These are phyloP conservation scores for Russula compacta DNA, from an alignment of 768 basidiomycete genomes.

Conservation along the genomic window DNA sequence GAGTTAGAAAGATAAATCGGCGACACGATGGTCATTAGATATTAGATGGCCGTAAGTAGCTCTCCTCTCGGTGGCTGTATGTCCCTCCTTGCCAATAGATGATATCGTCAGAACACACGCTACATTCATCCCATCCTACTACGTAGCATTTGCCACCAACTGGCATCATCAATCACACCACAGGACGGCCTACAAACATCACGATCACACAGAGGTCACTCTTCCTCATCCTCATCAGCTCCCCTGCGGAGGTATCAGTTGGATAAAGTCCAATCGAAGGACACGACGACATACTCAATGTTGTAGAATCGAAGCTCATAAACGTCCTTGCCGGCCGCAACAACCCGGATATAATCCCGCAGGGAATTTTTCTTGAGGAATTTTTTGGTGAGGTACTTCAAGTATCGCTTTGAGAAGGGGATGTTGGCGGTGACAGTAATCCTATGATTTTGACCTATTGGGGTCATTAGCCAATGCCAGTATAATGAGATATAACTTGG, in stretches of 20 bases:
- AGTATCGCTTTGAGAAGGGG: constrained; percentile 92
- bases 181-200: not conserved
- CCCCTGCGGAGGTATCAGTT: constrained; percentile 26
- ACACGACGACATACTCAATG: constrained; percentile 53
- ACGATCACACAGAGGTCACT: constrained; percentile 16
- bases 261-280: not conserved
- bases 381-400: constrained; percentile 99
- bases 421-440: constrained; percentile 79
- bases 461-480: not conserved
- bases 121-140: not conserved
- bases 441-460: constrained; percentile 56
- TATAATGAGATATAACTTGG: not conserved
- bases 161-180: not conserved
- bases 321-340: constrained; percentile 85
- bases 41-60: too few species aligned
- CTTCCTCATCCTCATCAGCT: constrained; percentile 49
- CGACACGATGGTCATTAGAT: not conserved
- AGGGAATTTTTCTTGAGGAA: constrained; percentile 96
- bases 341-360: constrained; percentile 97
- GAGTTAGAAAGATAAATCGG: not conserved
- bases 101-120: too few species aligned
- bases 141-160: not conserved
- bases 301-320: constrained; percentile 96
- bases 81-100: too few species aligned
- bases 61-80: not conserved